Evolutionary conservation across 345 rosid genomes (phyloP).

Genomic region (Ceriops zippeliana): DNA sequence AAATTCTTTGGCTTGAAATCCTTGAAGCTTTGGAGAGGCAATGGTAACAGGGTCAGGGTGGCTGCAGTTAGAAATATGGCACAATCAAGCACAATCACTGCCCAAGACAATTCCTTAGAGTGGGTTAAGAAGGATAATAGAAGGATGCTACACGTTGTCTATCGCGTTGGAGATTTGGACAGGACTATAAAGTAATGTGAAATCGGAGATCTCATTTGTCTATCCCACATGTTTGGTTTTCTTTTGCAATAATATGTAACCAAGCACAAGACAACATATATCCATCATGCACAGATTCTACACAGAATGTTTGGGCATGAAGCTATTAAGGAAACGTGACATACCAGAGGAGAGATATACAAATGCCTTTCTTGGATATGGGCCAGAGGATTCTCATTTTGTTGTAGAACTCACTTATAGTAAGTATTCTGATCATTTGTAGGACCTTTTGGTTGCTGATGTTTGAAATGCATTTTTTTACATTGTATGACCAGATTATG

Average conservation of each 20-base stretch:
- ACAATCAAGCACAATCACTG: conserved; percentile 57
- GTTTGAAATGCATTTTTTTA: neutral
- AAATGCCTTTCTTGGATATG: conserved; percentile 98
- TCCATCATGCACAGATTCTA: conserved; percentile 58
- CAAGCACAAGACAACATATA: neutral
- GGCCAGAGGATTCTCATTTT: conserved; percentile 94
- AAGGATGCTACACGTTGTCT: conserved; percentile 91
- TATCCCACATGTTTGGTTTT: neutral
- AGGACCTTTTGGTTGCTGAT: neutral
- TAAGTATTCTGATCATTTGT: conserved; percentile 32
- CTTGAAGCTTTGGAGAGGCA: conserved; percentile 45
- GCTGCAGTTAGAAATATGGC: conserved; percentile 54
- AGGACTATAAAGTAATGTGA: conserved; percentile 70
- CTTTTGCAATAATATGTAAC: neutral
- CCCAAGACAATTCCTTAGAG: conserved; percentile 54
- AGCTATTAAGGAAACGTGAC: conserved; percentile 90
- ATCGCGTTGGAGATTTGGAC: conserved; percentile 97
- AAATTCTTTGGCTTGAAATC: conserved; percentile 42
- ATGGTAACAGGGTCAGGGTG: conserved; percentile 36
- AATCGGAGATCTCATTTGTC: neutral
- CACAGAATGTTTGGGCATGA: conserved; percentile 97
- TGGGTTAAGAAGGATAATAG: conserved; percentile 63
- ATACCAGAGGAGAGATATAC: conserved; percentile 96
- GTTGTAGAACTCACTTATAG: conserved; percentile 93
- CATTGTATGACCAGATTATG: conserved; percentile 59